phyloP scores from a whole-genome alignment of 2,329 filamentous ascomycete genomes.

The Claviceps humidiphila region DNA sequence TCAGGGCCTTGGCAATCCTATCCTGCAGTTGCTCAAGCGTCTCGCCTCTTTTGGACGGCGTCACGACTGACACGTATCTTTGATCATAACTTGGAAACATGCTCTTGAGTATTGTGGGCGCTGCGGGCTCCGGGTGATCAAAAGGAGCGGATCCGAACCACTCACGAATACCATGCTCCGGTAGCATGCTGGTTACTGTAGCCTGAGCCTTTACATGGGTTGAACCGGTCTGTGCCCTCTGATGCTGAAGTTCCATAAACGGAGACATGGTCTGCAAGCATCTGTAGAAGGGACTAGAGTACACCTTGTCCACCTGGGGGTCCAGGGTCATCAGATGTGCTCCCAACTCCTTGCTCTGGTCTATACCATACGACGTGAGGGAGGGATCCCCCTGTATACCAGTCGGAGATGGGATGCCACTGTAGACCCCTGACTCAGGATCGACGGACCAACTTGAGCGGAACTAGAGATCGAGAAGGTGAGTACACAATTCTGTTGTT shows the following conservation, averaged over 20 bases:
- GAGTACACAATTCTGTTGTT: background rate
- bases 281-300: slow-evolving; percentile 76
- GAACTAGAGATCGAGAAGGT: slow-evolving; percentile 43
- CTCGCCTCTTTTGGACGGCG: slow-evolving; percentile 62
- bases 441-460: slow-evolving; percentile 84
- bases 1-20: slow-evolving; percentile 57
- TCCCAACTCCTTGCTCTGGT: slow-evolving; percentile 69
- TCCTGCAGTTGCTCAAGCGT: slow-evolving; percentile 67
- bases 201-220: background rate
- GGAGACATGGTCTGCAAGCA: slow-evolving; percentile 76
- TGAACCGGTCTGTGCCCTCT: slow-evolving; percentile 1
- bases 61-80: slow-evolving; percentile 47
- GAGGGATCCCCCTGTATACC: slow-evolving; percentile 79
- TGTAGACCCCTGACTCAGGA: slow-evolving; percentile 65
- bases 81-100: slow-evolving; percentile 54
- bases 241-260: slow-evolving; percentile 36
- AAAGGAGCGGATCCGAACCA: slow-evolving; percentile 87
- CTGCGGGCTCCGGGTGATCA: slow-evolving; percentile 67
- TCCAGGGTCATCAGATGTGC: slow-evolving; percentile 46
- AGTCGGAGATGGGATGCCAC: slow-evolving; percentile 64
- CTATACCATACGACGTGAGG: slow-evolving; percentile 73
- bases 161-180: slow-evolving; percentile 55
- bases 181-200: slow-evolving; percentile 29
- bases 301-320: slow-evolving; percentile 62
- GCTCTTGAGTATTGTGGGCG: slow-evolving; percentile 43